Base-by-base conservation (phyloP, 2,329 filamentous ascomycete species). In the Tolypocladium tundrense region DNA sequence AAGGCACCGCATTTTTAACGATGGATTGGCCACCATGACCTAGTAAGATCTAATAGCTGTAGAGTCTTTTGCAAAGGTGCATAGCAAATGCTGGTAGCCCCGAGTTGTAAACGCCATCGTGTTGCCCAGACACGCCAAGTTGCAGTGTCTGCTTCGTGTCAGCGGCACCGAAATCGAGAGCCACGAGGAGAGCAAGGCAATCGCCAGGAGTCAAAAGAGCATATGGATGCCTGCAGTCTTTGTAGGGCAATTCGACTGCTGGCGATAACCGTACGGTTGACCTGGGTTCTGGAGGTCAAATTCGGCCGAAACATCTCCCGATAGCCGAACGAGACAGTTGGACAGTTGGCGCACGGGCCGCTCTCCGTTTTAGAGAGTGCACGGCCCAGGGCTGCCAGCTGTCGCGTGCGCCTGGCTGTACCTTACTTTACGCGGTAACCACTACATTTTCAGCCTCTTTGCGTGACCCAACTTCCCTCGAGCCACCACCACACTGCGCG, bases 271-370 rank as follows among this genome's bases (percentile, higher is more conserved):
- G 4, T 31, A 6, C 5, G 27, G 27, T 31, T 31, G 27, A 31
- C 27, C 8, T 14, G 27, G 19, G 16, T 31, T 37, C 35, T 37
- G 35, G 11, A 35, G 27, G 48, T 52, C 10, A n/a, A 43, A 35
- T n/a, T 37, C 55, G 55, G 55, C 45, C 14, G 43, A 56, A 56
- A 40, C 55, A 56, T 52, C 35, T 13, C 45, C 55, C 55, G 55
- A 40, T 4, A 27, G 42, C 55, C 55, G 55, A 40, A 2, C 13
- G 4, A 13, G 21, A 16, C 41, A 19, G 43, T 27, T 14, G 31
- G 43, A 16, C 41, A 19, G 54, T 27, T 14, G 31, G 43, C 35
- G 54, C 54, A 56, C 33, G 35, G 43, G 41, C 53, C 39, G 4
- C 8, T 21, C 48, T 51, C 39, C 39, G 21, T 33, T 27, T 35